These are phyloP conservation scores for Venturia aucupariae DNA, from an alignment of 2,329 filamentous ascomycete species.

Conservation along the genomic window DNA sequence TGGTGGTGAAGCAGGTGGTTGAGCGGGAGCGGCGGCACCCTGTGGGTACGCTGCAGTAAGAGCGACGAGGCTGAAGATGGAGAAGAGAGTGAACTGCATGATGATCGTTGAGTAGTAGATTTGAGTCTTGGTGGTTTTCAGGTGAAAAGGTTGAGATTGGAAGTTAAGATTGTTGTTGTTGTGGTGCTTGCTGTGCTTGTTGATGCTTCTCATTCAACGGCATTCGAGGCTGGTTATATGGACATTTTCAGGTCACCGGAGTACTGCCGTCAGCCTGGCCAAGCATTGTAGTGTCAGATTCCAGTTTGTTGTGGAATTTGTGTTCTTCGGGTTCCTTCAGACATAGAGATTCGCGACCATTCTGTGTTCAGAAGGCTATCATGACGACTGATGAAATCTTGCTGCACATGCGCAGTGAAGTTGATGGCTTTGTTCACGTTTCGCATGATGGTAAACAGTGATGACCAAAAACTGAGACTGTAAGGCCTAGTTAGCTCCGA, in stretches of 20 bases:
- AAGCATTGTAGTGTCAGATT: neutral
- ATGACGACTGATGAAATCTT: neutral
- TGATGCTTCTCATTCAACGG: neutral
- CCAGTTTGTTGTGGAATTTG: neutral
- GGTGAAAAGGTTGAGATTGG: neutral
- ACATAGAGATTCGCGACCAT: neutral
- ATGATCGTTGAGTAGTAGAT: neutral
- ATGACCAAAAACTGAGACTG: neutral
- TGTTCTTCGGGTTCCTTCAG: neutral
- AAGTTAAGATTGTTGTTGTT: neutral
- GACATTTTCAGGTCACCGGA: neutral
- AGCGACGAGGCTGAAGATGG: conserved; percentile 1
- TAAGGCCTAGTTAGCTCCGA: neutral
- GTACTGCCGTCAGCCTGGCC: neutral
- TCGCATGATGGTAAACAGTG: neutral
- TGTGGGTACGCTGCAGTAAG: neutral
- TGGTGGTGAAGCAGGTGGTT: neutral
- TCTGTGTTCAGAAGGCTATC: neutral
- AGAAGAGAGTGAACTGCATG: neutral
- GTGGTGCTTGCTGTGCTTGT: neutral
- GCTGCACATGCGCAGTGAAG: neutral
- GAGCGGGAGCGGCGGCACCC: neutral
- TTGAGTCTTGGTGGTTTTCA: neutral
- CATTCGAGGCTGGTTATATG: neutral
- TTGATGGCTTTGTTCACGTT: conserved; percentile 7